Base-by-base conservation (phyloP, 192 early-diverging fungal species). In the Coemansia aciculifera region DNA sequence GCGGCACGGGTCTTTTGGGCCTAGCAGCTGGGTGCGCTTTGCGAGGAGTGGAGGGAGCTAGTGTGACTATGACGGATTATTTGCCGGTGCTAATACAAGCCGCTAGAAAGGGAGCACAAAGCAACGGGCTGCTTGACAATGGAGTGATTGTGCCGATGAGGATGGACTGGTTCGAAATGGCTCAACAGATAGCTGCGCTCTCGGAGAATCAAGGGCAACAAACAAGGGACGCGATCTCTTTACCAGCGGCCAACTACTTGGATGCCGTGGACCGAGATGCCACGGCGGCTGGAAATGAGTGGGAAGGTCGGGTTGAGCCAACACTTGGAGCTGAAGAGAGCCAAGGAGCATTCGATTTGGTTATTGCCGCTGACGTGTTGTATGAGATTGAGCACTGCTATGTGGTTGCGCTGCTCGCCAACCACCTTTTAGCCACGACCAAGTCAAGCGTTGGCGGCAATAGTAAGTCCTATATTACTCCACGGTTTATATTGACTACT, bases 301-400 rank as follows among this genome's bases (percentile, higher is more conserved):
- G 54, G 54, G 54, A 57, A 1, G 54, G 54, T 2, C 54, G 15
- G 12, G 29, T 57, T 13, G 54, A 57, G 31, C 54, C 31, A 17
- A 32, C 54, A 4, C 54, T 57, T 29, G 29, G 54, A 13, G 46
- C 37, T 2, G 13, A 36, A 6, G 36, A 49, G 17, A 59, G 59
- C 43, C 57, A 63, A 5, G 43, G 56, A 1, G 39, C 24, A 19
- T 74, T 68, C 44, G 61, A 63, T 42, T 42, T 68, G 34, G 63
- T 74, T 10, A 57, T 74, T 49, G 72, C 72, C 8, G 66, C 72
- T 8, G 72, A 74, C 21, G 51, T 74, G n/a, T 46, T 68, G 11
- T 74, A 74, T n/a, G 72, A 74, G 61, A 10, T 68, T 31, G 66
- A 74, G 56, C 72, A 74, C 10, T 67, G 64, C 23, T 19, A 36